Conservation (phyloP, 75 land plant genomes). For the Cryptomeria japonica region DNA sequence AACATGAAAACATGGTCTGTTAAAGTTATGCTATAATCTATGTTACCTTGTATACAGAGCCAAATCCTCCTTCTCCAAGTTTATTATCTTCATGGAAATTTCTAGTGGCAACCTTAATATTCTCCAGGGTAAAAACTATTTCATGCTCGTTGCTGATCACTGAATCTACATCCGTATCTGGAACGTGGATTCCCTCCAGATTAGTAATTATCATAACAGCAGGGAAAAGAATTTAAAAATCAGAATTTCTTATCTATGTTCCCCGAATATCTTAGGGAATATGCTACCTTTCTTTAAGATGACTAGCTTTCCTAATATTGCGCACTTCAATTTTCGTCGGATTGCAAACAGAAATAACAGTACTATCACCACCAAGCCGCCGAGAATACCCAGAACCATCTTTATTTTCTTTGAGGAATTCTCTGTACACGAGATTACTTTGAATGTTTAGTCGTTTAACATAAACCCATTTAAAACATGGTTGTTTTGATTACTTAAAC, state of each 20-base stretch:
- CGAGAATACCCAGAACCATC: not conserved
- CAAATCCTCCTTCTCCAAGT: conserved; percentile 1
- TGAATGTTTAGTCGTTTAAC: too few relatives aligned
- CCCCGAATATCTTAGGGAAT: not conserved
- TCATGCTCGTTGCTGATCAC: not conserved
- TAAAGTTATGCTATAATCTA: not conserved
- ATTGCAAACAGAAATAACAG: not conserved
- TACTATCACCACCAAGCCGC: not conserved
- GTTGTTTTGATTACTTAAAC: too few relatives aligned
- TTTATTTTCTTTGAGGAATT: not conserved
- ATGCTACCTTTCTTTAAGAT: not conserved
- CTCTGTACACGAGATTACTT: not conserved
- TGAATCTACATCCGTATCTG: not conserved
- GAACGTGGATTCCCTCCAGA: not conserved
- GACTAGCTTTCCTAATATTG: too few relatives aligned
- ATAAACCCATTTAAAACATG: too few relatives aligned
- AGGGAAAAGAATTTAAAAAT: not conserved
- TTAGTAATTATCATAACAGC: too few relatives aligned
- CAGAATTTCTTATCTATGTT: not conserved
- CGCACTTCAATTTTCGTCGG: not conserved
- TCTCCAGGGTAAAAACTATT: not conserved
- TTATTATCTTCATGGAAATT: conserved; percentile 2
- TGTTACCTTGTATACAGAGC: not conserved
- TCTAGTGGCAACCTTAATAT: not conserved
- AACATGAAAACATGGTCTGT: not conserved